A percentile compares a stretch with the other conserved stretches of the same genome.
phyloP scores from a whole-genome alignment of 306 rosid genomes.

The Hippophae gyantsensis region DNA sequence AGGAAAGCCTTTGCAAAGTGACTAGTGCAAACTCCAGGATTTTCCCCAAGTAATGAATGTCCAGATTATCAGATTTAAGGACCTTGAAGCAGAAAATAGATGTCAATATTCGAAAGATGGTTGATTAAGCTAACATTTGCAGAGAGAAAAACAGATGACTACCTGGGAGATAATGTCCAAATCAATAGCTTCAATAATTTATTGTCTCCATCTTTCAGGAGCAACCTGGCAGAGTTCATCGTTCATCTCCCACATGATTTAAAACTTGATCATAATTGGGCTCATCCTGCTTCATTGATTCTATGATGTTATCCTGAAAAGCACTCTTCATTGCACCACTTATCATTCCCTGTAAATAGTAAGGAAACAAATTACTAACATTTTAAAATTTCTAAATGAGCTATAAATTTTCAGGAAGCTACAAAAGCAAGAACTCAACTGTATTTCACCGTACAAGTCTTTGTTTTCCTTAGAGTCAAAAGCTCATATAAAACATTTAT shows the following conservation, averaged over 20 bases:
- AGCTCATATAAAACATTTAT: too few species aligned
- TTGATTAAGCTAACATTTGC: slow-evolving; percentile 1
- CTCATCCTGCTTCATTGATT: slow-evolving; percentile 53
- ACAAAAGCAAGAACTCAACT: too few species aligned
- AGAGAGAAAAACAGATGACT: slow-evolving; percentile 14
- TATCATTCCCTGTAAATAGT: slow-evolving; percentile 50
- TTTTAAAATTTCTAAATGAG: too few species aligned
- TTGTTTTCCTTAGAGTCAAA: too few species aligned
- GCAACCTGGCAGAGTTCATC: slow-evolving; percentile 81
- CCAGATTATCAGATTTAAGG: slow-evolving; percentile 67
- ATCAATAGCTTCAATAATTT: slow-evolving; percentile 64
- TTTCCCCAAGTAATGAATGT: slow-evolving; percentile 69
- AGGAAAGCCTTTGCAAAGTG: slow-evolving; percentile 73
- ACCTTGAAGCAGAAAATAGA: slow-evolving; percentile 38
- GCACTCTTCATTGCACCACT: slow-evolving; percentile 77
- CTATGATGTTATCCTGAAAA: slow-evolving; percentile 80
- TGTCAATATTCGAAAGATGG: not conserved
- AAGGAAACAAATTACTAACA: not conserved
- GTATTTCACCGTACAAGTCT: too few species aligned
- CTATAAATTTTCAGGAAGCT: too few species aligned
- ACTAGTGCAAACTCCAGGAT: slow-evolving; percentile 69
- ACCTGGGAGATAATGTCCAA: slow-evolving; percentile 74
- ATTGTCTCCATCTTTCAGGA: slow-evolving; percentile 77
- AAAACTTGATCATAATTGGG: slow-evolving; percentile 65
- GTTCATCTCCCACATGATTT: slow-evolving; percentile 70